These are phyloP conservation scores for Eryngium alpinum DNA, from an alignment of 140 eudicot species.

Conservation along the genomic window DNA sequence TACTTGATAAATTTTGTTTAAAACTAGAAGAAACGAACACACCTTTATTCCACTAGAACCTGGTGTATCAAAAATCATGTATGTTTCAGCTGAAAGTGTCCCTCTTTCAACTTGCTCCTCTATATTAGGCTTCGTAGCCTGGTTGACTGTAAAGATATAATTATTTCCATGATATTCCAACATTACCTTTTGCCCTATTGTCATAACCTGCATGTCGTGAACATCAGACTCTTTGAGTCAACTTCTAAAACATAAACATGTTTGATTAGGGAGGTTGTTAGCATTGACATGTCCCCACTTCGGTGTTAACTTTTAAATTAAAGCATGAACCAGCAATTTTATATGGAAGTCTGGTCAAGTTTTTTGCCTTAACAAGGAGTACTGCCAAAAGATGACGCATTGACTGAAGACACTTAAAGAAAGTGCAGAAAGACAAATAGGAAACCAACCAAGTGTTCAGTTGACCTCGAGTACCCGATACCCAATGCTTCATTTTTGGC, in stretches of 20 bases:
- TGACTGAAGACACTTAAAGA: neutral
- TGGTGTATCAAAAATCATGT: conserved; percentile 78
- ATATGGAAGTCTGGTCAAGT: neutral
- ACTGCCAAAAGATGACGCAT: neutral
- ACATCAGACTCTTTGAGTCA: conserved; percentile 9
- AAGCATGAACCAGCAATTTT: neutral
- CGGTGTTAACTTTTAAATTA: neutral
- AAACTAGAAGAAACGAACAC: neutral
- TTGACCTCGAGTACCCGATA: too few species aligned
- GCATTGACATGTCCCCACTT: too few species aligned
- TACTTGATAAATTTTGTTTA: neutral
- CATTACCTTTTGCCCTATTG: conserved; percentile 83
- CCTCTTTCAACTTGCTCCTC: conserved; percentile 79
- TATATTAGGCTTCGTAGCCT: conserved; percentile 68
- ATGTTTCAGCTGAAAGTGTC: conserved; percentile 71
- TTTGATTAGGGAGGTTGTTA: too few species aligned
- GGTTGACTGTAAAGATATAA: conserved; percentile 69
- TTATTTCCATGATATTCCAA: conserved; percentile 75
- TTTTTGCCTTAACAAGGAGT: neutral
- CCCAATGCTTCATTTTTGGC: too few species aligned
- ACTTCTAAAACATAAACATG: conserved; percentile 4
- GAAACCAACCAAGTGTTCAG: neutral
- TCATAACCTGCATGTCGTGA: conserved; percentile 67
- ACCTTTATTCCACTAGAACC: conserved; percentile 88
- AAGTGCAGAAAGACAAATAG: neutral